Conservation (phyloP, 345 rosid species). For the Jatropha curcas region DNA sequence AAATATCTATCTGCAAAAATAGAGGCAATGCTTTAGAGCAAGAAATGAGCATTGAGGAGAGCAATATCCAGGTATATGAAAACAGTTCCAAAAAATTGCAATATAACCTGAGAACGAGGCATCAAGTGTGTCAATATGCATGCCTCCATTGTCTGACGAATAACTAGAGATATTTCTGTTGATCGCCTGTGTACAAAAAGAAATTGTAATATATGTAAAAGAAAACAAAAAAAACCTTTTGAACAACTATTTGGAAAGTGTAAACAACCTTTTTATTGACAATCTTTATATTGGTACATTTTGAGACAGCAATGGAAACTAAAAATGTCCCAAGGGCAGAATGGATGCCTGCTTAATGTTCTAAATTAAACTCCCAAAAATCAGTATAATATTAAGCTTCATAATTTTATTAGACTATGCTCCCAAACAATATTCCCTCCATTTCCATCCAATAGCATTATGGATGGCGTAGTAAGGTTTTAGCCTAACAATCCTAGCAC, state of each 20-base stretch:
- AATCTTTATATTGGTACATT: not conserved
- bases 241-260: not conserved
- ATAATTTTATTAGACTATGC: too few species aligned
- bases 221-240: not conserved
- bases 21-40: conserved; percentile 10
- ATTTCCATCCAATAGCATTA: too few species aligned
- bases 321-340: not conserved
- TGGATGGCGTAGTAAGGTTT: too few species aligned
- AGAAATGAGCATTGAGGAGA: not conserved
- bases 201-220: too few species aligned
- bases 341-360: not conserved
- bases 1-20: conserved; percentile 78
- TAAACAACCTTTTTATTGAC: not conserved
- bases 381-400: too few species aligned
- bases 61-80: not conserved
- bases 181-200: conserved; percentile 56
- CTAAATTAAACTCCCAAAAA: too few species aligned
- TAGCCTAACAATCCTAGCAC: too few species aligned
- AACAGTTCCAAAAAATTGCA: not conserved
- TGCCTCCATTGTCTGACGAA: conserved; percentile 96
- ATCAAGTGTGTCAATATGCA: conserved; percentile 75
- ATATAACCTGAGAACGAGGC: conserved; percentile 91
- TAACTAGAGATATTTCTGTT: conserved; percentile 87
- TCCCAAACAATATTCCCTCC: too few species aligned
- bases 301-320: not conserved